A percentile compares a stretch with the other conserved stretches of the same genome.
Evolutionary conservation across 768 basidiomycete species (phyloP).

Genomic region (Saitozyma podzolica): DNA sequence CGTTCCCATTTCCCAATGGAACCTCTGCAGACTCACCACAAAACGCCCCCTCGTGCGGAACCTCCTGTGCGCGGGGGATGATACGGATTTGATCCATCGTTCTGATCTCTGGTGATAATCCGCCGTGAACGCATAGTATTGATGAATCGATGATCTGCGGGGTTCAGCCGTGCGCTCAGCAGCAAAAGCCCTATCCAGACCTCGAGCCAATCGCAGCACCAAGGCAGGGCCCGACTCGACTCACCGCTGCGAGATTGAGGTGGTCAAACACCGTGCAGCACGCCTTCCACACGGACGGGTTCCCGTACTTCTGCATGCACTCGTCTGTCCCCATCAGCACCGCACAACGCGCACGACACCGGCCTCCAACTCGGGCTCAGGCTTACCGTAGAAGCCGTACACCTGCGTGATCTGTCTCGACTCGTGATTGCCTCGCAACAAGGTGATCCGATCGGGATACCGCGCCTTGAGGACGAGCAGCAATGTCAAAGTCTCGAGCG

Average conservation of each 20-base stretch:
- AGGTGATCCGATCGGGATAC: slow-evolving; percentile 93
- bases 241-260: slow-evolving; percentile 86
- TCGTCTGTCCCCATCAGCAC: slow-evolving; percentile 62
- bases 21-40: slow-evolving; percentile 50
- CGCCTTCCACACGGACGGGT: slow-evolving; percentile 91
- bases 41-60: slow-evolving; percentile 58
- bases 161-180: not conserved
- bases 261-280: slow-evolving; percentile 97
- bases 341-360: not conserved
- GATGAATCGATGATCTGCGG: slow-evolving; percentile 87
- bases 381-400: slow-evolving; percentile 94
- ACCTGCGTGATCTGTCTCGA: slow-evolving; percentile 99
- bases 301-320: slow-evolving; percentile 97
- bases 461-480: slow-evolving; percentile 84
- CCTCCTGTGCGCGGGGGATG: slow-evolving; percentile 62
- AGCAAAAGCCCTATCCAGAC: not conserved
- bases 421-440: slow-evolving; percentile 97
- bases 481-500: slow-evolving; percentile 94
- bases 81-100: slow-evolving; percentile 93
- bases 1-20: slow-evolving; percentile 1
- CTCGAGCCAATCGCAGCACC: not conserved
- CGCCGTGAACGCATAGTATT: slow-evolving; percentile 91
- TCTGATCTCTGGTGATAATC: slow-evolving; percentile 90
- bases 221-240: slow-evolving; percentile 33
- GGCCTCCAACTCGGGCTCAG: not conserved